These are phyloP conservation scores for Quercus tomentella DNA, from an alignment of 331 rosid genomes.

Conservation along the genomic window DNA sequence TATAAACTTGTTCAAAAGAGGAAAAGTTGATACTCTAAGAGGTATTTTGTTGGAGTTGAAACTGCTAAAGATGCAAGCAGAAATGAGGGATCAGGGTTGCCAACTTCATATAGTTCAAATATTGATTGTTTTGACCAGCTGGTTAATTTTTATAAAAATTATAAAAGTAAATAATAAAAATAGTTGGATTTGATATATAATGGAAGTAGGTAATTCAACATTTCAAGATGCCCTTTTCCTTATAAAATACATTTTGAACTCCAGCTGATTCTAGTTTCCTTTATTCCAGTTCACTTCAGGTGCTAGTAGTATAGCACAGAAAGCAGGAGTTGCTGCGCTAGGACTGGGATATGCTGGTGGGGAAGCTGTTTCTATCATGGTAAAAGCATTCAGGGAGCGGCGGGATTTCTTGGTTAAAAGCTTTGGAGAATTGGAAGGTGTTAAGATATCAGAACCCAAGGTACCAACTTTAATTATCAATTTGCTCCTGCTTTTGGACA, in stretches of 20 bases:
- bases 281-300: conserved; percentile 71
- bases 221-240: not conserved
- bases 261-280: conserved; percentile 5
- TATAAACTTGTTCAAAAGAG: not conserved
- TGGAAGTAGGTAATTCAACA: too few species aligned
- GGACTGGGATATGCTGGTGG: conserved; percentile 96
- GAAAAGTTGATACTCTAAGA: not conserved
- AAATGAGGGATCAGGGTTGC: not conserved
- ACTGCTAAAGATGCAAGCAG: not conserved
- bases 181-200: not conserved
- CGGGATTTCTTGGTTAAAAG: conserved; percentile 83
- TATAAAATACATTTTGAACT: not conserved
- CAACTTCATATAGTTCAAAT: not conserved
- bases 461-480: conserved; percentile 23
- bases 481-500: not conserved
- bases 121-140: not conserved
- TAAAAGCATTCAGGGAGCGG: conserved; percentile 80
- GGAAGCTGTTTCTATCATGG: conserved; percentile 71
- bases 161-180: not conserved
- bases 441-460: conserved; percentile 78
- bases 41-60: not conserved
- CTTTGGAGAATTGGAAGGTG: conserved; percentile 67
- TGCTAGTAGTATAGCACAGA: conserved; percentile 85
- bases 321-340: conserved; percentile 88
- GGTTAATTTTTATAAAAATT: not conserved